Evolutionary conservation across 2,329 filamentous ascomycete species (phyloP).

Genomic region (Colletotrichum limetticola): DNA sequence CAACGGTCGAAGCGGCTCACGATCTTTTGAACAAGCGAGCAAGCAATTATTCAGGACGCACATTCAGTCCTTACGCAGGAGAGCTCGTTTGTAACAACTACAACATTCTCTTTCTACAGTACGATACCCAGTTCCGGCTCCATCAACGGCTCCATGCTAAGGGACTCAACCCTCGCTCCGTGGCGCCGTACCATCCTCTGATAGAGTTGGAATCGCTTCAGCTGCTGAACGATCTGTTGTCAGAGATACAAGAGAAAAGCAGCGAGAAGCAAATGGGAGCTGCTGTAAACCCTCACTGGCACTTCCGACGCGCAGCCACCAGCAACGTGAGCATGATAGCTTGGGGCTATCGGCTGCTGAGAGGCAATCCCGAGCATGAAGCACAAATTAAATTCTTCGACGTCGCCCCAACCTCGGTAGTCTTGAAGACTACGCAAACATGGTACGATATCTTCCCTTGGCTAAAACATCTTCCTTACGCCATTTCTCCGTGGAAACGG

Average conservation of each 20-base stretch:
- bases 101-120: constrained; percentile 23
- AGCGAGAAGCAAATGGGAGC: not conserved
- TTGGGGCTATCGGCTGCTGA: constrained; percentile 5
- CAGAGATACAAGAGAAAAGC: not conserved
- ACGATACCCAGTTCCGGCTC: not conserved
- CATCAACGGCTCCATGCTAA: constrained; percentile 6
- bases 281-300: not conserved
- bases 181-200: constrained; percentile 1
- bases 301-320: constrained; percentile 2
- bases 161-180: not conserved
- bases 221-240: constrained; percentile 5
- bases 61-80: not conserved
- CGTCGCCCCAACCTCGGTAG: not conserved
- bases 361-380: not conserved
- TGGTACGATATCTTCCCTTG: constrained; percentile 10
- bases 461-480: constrained; percentile 7
- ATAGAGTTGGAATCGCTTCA: constrained; percentile 3
- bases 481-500: constrained; percentile 24
- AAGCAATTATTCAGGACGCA: constrained; percentile 5
- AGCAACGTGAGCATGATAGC: constrained; percentile 11
- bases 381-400: constrained; percentile 6
- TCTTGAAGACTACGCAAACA: not conserved
- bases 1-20: constrained; percentile 18
- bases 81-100: not conserved
- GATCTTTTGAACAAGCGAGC: constrained; percentile 22